phyloP scores from a whole-genome alignment of 257 asterid species.

The Buddleja alternifolia region DNA sequence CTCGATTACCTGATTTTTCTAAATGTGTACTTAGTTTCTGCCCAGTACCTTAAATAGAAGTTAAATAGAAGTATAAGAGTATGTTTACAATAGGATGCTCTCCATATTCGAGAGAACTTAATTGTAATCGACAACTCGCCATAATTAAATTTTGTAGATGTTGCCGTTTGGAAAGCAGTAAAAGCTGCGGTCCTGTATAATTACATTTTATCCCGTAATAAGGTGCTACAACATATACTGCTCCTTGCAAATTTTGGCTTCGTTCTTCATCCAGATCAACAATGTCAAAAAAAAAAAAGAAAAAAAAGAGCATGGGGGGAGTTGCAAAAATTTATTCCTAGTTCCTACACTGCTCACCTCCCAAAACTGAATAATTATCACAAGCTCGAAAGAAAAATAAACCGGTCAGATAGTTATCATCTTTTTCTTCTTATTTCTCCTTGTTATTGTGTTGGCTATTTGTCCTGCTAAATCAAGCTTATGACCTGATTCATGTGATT shows the following conservation, averaged over 20 bases:
- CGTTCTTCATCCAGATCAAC: slow-evolving; percentile 1
- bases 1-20: slow-evolving; percentile 1
- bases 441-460: no score
- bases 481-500: not conserved
- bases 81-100: slow-evolving; percentile 1
- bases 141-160: not conserved
- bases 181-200: not conserved
- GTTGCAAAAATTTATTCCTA: slow-evolving; percentile 3
- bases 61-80: slow-evolving; percentile 5
- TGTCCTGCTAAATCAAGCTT: no score
- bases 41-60: not conserved
- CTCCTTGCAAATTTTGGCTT: not conserved
- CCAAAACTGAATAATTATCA: slow-evolving; percentile 1
- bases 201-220: not conserved
- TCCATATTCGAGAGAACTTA: not conserved
- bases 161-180: not conserved
- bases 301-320: no score
- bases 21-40: slow-evolving; percentile 8
- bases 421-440: not conserved
- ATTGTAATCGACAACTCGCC: not conserved
- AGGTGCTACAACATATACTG: not conserved
- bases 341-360: not conserved
- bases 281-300: slow-evolving; percentile 7
- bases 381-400: not conserved
- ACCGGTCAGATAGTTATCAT: not conserved